Evolutionary conservation across 169 alveolate genomes (phyloP).

Genomic region (Neospora caninum): DNA sequence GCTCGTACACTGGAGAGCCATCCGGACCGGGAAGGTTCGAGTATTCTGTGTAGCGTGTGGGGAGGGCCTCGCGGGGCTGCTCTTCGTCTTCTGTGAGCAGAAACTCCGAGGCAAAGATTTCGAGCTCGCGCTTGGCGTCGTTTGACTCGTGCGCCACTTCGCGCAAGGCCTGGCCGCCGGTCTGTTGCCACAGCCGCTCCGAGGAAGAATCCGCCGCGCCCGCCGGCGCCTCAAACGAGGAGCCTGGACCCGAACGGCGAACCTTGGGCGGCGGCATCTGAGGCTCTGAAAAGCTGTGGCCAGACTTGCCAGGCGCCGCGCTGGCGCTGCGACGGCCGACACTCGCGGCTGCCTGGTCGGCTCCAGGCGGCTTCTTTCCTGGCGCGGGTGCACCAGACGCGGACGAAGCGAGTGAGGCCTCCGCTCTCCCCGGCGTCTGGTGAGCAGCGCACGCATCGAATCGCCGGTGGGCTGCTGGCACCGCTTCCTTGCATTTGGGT

Average conservation of each 20-base stretch:
- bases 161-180: background rate
- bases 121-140: background rate
- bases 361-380: background rate
- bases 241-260: background rate
- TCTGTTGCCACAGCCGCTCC: background rate
- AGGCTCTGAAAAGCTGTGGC: background rate
- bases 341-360: background rate
- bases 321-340: background rate
- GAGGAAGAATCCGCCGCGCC: background rate
- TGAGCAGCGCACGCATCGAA: background rate
- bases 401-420: background rate
- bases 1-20: too few species aligned
- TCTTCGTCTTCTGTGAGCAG: background rate
- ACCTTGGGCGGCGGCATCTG: conserved; percentile 1
- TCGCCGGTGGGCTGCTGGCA: background rate
- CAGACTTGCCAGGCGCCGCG: background rate
- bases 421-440: background rate
- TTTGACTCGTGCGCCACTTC: background rate
- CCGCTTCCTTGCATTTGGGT: background rate
- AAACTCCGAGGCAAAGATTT: conserved; percentile 9
- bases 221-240: background rate
- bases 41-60: background rate
- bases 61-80: background rate
- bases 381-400: background rate
- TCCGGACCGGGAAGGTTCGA: background rate